These are phyloP conservation scores for Tubosaeta sp. DNA, from an alignment of 768 basidiomycete species.

Conservation along the genomic window DNA sequence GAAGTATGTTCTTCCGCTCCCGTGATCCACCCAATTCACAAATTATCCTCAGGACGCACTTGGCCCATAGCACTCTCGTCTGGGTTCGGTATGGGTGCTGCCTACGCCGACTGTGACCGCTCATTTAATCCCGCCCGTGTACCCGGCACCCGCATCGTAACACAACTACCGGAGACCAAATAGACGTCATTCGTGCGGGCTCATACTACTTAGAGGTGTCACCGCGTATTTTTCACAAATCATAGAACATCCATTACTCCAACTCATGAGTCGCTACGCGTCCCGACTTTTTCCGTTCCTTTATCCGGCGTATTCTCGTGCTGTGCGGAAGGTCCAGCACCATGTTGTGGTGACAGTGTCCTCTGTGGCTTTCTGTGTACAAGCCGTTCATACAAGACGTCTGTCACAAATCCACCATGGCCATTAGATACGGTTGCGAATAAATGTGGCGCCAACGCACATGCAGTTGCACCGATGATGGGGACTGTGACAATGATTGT, in stretches of 20 bases:
- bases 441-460: slow-evolving; percentile 34
- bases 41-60: slow-evolving; percentile 61
- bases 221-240: slow-evolving; percentile 10
- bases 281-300: slow-evolving; percentile 19
- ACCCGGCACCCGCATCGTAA: slow-evolving; percentile 75
- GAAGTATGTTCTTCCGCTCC: slow-evolving; percentile 53
- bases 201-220: slow-evolving; percentile 33
- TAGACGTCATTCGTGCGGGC: slow-evolving; percentile 9
- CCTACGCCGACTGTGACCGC: slow-evolving; percentile 90
- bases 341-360: slow-evolving; percentile 28
- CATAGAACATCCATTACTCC: slow-evolving; percentile 11
- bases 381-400: slow-evolving; percentile 63
- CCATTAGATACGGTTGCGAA: neutral
- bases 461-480: slow-evolving; percentile 59
- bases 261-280: slow-evolving; percentile 4
- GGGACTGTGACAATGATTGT: slow-evolving; percentile 62
- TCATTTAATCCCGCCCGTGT: slow-evolving; percentile 89
- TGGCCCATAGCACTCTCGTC: slow-evolving; percentile 88
- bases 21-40: slow-evolving; percentile 2
- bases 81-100: slow-evolving; percentile 82
- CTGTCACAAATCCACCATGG: slow-evolving; percentile 30
- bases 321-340: slow-evolving; percentile 4
- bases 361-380: slow-evolving; percentile 49
- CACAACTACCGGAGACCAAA: slow-evolving; percentile 28
- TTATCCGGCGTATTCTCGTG: slow-evolving; percentile 7